Percentiles rank a stretch among this genome's conserved stretches.
phyloP scores from a whole-genome alignment of 768 basidiomycete genomes.

The Trametes sanguinea region DNA sequence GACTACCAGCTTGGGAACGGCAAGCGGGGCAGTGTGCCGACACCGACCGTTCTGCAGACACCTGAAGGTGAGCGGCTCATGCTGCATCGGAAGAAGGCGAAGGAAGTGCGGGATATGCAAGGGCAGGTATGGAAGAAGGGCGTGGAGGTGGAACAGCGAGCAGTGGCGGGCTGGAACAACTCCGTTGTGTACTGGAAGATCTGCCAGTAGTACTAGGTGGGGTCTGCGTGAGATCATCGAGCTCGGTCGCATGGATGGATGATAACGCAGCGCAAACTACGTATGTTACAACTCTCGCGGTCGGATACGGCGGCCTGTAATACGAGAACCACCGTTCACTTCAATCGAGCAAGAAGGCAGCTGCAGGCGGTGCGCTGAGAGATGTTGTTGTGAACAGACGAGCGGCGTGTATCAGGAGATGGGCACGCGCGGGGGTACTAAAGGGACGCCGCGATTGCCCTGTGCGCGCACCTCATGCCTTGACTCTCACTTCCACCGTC shows the following conservation, averaged over 20 bases:
- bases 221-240: slow-evolving; percentile 3
- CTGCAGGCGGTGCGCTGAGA: slow-evolving; percentile 3
- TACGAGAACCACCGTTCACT: slow-evolving; percentile 1
- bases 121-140: slow-evolving; percentile 62
- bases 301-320: slow-evolving; percentile 5
- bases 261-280: too few relatives aligned
- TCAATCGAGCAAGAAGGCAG: neutral
- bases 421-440: slow-evolving; percentile 1
- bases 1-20: slow-evolving; percentile 79
- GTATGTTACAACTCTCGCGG: slow-evolving; percentile 1
- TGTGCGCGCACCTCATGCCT: slow-evolving; percentile 15
- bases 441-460: slow-evolving; percentile 8
- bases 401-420: too few relatives aligned
- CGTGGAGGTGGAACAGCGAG: slow-evolving; percentile 64
- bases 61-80: slow-evolving; percentile 60
- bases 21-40: slow-evolving; percentile 57
- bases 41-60: slow-evolving; percentile 53
- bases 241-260: slow-evolving; percentile 1
- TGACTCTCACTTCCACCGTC: slow-evolving; percentile 1
- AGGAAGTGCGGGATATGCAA: slow-evolving; percentile 56
- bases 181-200: slow-evolving; percentile 76
- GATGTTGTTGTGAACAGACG: neutral
- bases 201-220: slow-evolving; percentile 15
- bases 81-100: slow-evolving; percentile 52
- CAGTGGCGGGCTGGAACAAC: slow-evolving; percentile 60